Evolutionary conservation across 2,329 filamentous ascomycete species (phyloP), one percentile per base, ranked within the genome.

Genomic region (Aphanocladium album): DNA sequence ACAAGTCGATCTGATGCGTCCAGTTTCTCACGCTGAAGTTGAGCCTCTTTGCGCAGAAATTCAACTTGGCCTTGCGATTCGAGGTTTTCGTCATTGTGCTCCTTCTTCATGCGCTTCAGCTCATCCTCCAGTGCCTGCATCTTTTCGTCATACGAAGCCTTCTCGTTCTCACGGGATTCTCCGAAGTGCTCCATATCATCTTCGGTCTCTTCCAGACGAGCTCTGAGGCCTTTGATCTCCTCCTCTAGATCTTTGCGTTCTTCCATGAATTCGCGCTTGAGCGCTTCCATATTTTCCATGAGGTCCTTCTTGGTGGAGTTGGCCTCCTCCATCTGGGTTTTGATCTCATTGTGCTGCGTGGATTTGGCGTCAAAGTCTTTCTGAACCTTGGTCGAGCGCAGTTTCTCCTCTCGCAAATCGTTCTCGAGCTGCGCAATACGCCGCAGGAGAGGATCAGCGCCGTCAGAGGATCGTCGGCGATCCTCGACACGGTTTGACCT

Each of bases 221-320:
- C 80, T 69, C 89, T 93, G 61, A 93, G 82, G 16, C 84, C 83
- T 66, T 87, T 88, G 61, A 95, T 87, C 71, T 98, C 93, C 17
- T 85, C 81, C 67, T 96, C 90, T 0, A 98, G 79, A 11, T 87
- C 89, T 68, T 89, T 91, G 43, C 95, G 86, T 73, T 98, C 93
- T 54, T 88, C 86, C 39, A 89, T 81, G 66, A 96, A 97, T 69
- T 98, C 95, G 27, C 86, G 86, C 73, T 97, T 91, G 65, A 96
- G 84, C 14, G 93, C 89, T 70, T 98, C 92, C 77, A 99, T 91
- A 69, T 99, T 99, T 65, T 91, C 89, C 75, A 99, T 86, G 11
- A 99, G 84, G 72, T 98, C 95, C 67, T 90, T 89, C 73, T 99
- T 99, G 1, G 90, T 97, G 2, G 91, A 93, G 67, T 95, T 91